Evolutionary conservation across 768 basidiomycete genomes (phyloP), one percentile per base, ranked within the genome.

Genomic region (Kwoniella dejecticola): DNA sequence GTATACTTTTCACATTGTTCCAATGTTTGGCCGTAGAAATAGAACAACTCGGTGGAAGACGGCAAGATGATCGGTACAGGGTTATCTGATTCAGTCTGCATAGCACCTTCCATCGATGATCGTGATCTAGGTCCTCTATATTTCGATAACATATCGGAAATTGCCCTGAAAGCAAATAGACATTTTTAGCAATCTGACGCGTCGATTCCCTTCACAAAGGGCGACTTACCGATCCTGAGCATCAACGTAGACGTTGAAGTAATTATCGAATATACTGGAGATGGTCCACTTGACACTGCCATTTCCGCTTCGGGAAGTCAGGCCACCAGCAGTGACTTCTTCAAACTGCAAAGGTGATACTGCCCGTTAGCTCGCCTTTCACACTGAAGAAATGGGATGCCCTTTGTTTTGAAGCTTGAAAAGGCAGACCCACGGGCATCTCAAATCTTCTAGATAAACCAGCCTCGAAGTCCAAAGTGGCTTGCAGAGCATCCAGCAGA

Each of bases 11-110:
- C 88, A 72, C 95, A 97, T 73, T 93, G 90, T 53, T 98, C 96
- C 33, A 99, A 80, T 57, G 88, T 93, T 77, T 98, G 93, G 0
- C 87, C 91, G 75, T 98, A 98, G 80, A 96, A 92, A 77, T 94
- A 96, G 82, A 98, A 99, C 17, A 99, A 81, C 68, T 98, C 94
- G 0, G 94, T 97, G 0, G 94, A 97, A 0, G 91, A 93, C 0
- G 91, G 89, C 7, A 98, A 83, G 0, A 98, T 90, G 2, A 84
- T 81, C 2, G 74, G 67, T n/a, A 84, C 82, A 1, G 85, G 79
- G 0, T 85, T 79, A 26, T 82, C 80, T 24, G 82, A 80, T 2
- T 82, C 83, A 76, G 38, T 81, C 73, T 0, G 78, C 30, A 69
- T 49, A 6, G 66, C 69, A 15, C 73, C 80, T 30, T 94, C 91